Percentiles rank a stretch among this genome's conserved stretches.
These are phyloP conservation scores for Austropuccinia psidii DNA, from an alignment of 1,284 basidiomycete species.

Conservation along the genomic window DNA sequence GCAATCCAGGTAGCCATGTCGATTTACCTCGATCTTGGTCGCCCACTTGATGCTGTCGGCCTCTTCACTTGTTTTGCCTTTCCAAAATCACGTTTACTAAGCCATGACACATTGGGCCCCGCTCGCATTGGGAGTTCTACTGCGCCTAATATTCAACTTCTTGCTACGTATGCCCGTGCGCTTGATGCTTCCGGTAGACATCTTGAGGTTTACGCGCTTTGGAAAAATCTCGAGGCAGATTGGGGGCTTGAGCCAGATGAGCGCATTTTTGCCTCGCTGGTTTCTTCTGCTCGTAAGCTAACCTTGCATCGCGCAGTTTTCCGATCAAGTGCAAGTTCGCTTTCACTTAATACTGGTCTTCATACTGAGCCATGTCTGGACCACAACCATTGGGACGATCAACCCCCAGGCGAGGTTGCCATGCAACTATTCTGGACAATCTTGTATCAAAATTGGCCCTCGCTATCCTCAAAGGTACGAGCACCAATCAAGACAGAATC, in stretches of 20 bases:
- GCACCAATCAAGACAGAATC: constrained; percentile 15
- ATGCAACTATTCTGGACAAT: constrained; percentile 29
- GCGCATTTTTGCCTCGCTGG: constrained; percentile 19
- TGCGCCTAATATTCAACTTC: constrained; percentile 8
- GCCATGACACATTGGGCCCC: neutral
- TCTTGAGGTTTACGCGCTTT: constrained; percentile 29
- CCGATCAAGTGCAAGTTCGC: neutral
- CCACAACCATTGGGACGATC: constrained; percentile 30
- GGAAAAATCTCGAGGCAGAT: constrained; percentile 17
- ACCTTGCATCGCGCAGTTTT: neutral
- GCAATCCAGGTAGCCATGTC: constrained; percentile 35
- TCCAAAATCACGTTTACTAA: neutral
- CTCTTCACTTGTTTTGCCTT: constrained; percentile 8
- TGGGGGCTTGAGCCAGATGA: constrained; percentile 23
- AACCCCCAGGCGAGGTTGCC: constrained; percentile 9
- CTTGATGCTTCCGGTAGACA: constrained; percentile 20
- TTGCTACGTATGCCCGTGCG: constrained; percentile 26
- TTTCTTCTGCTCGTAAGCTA: constrained; percentile 29
- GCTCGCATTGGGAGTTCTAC: neutral
- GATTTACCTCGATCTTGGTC: constrained; percentile 14
- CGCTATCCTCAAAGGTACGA: constrained; percentile 8
- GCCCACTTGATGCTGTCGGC: constrained; percentile 15
- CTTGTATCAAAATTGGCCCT: constrained; percentile 30
- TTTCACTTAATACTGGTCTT: neutral
- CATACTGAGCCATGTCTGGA: neutral